Evolutionary conservation across 495 filamentous ascomycete genomes (phyloP).

Genomic region (Podospora anserina): DNA sequence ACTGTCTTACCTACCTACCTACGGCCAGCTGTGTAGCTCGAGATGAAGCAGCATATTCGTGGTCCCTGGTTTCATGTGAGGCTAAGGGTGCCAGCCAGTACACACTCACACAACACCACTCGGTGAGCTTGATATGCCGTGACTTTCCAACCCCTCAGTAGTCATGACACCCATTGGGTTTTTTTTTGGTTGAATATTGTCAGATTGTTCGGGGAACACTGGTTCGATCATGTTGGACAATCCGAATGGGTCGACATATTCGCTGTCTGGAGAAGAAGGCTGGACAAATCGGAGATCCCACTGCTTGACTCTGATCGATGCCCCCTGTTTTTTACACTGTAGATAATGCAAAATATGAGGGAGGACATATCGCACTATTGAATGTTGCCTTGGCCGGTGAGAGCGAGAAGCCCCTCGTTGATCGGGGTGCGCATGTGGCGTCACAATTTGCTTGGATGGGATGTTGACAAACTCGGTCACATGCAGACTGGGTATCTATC

Average conservation of each 20-base stretch:
- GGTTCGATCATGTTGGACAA: not conserved
- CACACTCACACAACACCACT: not conserved
- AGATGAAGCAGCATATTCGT: not conserved
- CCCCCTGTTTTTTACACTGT: not conserved
- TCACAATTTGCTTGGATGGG: not conserved
- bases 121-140: not conserved
- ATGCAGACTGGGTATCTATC: not conserved
- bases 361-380: not conserved
- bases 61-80: not conserved
- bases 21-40: not conserved
- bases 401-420: not conserved
- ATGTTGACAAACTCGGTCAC: not conserved
- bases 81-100: not conserved
- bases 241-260: not conserved
- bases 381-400: not conserved
- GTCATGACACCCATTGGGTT: no score
- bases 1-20: not conserved
- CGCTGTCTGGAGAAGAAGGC: not conserved
- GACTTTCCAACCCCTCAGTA: not conserved
- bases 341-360: not conserved
- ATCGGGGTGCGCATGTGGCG: not conserved
- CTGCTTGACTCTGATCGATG: not conserved
- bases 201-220: not conserved
- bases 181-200: no score
- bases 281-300: conserved; percentile 6